Evolutionary conservation across 2,329 filamentous ascomycete species (phyloP), one percentile per base, ranked within the genome.

Genomic region (Neofusicoccum ribis): DNA sequence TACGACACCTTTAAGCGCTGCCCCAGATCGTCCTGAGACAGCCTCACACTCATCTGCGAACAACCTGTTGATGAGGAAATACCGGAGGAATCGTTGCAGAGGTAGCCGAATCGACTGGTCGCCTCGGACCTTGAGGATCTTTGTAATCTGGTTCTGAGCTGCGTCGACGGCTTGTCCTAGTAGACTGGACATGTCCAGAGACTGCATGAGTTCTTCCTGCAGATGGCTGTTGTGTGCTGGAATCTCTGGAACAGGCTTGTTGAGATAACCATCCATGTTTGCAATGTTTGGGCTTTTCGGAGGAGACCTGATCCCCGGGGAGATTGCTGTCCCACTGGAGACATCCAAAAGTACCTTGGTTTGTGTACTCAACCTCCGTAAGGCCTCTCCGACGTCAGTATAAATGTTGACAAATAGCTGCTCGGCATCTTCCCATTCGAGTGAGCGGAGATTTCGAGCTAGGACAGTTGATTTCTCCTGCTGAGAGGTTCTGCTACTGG

Each of bases 321-420:
- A 79, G 37, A 81, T 75, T 17, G 85, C 83, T 60, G 91, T 84
- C 12, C 87, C 89, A 74, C 93, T 97, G 0, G 93, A 95, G 20
- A 97, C 91, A 76, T 99, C 95, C 9, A 99, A 83, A n/a, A 99
- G 80, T 9, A 98, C 89, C 76, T 99, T 99, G 64, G 95, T 91
- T 75, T 98, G 94, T 0, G 92, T 93, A 17, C 92, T 92, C 7
- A 97, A 81, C 72, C 95, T 86, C 65, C 95, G 85, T 54, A 99
- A 77, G 3, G 91, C 91, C 79, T 99, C 95, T 3, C 94, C 90
- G 8, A 97, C 89, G 39, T 91, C 88, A 17, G 93, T 90, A 73
- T 98, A 99, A 15, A 96, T 90, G 65, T 88, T 91, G 36, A 88
- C 83, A 14, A 98, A 85, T 70, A 98, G 86, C 6, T 89, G 86